Evolutionary conservation across 73 alveolate species (phyloP), one percentile per base, ranked within the genome.

Genomic region (Breviolum minutum): DNA sequence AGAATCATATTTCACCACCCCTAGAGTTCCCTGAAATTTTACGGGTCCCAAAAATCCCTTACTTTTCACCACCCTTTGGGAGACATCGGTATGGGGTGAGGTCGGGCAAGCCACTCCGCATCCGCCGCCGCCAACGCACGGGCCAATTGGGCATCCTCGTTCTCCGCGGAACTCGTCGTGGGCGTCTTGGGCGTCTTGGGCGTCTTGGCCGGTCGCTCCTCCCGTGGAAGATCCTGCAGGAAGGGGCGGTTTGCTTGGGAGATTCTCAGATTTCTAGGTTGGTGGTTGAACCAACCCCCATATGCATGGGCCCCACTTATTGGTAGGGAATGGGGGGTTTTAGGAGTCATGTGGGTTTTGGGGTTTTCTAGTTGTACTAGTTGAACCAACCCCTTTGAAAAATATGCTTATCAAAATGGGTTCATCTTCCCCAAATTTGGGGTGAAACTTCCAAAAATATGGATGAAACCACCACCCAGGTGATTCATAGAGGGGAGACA

Each of bases 91-190:
- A n/a, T n/a, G n/a, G n/a, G n/a, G n/a, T n/a, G n/a, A n/a, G n/a
- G n/a, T 40, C 0, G 0, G 54, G 54, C 54, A 14, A 68, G 77
- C n/a, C 6, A 68, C 77, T 68, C 77, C 2, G 24, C 77, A 22
- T 68, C 77, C 17, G 77, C 87, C 63, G 63, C 87, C 63, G 63
- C 87, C 64, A 77, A n/a, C 2, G 89, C 89, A 64, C 19, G 61
- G 0, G 89, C 89, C 89, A 80, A 12, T 32, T 80, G 70, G 70
- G 61, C 87, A 77, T 77, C 87, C 87, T 30, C 87, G 5, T 61
- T 54, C 13, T 27, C 86, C 54, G 54, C 54, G 5, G 54, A 40
- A 40, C 86, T 77, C 86, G 86, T 30, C 12, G 86, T 61, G 13
- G 27, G 88, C 88, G 77, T 68, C 77, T 14, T 17, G 77, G 77